A percentile compares a stretch with the other conserved stretches of the same genome.
Conservation (phyloP, 192 early-diverging fungal genomes). For the Funneliformis mosseae region DNA sequence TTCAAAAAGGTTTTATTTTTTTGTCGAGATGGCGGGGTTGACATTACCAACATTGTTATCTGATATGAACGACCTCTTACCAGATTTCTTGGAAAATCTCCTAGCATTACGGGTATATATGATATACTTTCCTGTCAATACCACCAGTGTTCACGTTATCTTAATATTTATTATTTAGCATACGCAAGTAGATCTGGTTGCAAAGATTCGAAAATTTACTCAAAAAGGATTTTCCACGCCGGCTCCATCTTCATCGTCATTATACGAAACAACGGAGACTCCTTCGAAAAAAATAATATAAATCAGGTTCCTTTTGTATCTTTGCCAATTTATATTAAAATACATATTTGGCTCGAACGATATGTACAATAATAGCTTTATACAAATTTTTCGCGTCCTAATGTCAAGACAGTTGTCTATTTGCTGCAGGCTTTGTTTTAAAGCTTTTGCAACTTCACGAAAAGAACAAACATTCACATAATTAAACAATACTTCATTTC, state of each 20-base stretch:
- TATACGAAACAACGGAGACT: conserved; percentile 18
- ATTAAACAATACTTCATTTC: not conserved
- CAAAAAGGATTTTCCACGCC: conserved; percentile 24
- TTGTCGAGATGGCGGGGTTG: too few relatives aligned
- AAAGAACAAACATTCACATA: not conserved
- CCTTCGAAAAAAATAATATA: conserved; percentile 19
- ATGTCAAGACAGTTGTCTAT: too few relatives aligned
- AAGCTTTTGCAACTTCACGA: not conserved
- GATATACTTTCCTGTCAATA: conserved; percentile 12
- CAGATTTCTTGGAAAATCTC: conserved; percentile 27
- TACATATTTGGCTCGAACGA: too few relatives aligned
- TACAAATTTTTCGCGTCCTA: too few relatives aligned
- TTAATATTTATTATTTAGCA: conserved; percentile 32
- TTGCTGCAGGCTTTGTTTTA: not conserved
- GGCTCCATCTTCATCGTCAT: conserved; percentile 29
- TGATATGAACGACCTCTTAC: conserved; percentile 13
- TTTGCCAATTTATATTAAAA: conserved; percentile 28
- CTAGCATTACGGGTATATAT: conserved; percentile 32
- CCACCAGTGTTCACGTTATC: conserved; percentile 21
- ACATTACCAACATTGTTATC: conserved; percentile 20
- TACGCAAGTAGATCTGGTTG: conserved; percentile 18
- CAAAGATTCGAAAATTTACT: conserved; percentile 29
- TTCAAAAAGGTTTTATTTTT: conserved; percentile 6
- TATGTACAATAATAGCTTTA: too few relatives aligned
- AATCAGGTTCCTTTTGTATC: conserved; percentile 24